These are phyloP conservation scores for Megacollybia platyphylla DNA, from an alignment of 1,284 basidiomycete genomes.

Conservation along the genomic window DNA sequence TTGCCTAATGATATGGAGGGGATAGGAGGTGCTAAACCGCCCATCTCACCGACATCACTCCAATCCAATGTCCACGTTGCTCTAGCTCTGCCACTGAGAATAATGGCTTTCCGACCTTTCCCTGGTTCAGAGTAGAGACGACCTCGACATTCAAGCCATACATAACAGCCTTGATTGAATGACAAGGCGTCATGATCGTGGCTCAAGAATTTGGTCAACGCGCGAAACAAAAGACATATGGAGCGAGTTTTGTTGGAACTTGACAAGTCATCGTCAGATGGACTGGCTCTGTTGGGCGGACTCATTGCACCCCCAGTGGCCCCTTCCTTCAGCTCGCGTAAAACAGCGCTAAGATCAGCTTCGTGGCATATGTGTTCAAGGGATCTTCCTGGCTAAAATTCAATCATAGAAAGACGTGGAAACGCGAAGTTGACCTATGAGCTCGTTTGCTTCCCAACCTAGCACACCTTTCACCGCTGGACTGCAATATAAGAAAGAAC, in stretches of 20 bases:
- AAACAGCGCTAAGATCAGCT: slow-evolving; percentile 81
- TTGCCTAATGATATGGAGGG: no score
- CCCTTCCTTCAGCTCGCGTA: slow-evolving; percentile 86
- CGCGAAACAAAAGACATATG: slow-evolving; percentile 55
- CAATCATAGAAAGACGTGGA: no score
- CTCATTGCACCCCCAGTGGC: slow-evolving; percentile 12
- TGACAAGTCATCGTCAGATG: neutral
- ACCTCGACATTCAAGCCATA: slow-evolving; percentile 84
- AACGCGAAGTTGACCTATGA: slow-evolving; percentile 32
- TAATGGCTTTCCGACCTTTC: slow-evolving; percentile 82
- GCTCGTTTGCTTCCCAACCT: slow-evolving; percentile 73
- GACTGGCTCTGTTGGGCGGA: neutral
- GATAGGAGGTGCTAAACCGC: slow-evolving; percentile 21
- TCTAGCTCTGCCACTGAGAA: slow-evolving; percentile 65
- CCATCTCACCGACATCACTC: slow-evolving; percentile 36
- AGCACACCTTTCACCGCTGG: slow-evolving; percentile 66
- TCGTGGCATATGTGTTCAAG: slow-evolving; percentile 78
- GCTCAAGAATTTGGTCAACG: slow-evolving; percentile 35
- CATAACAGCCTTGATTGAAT: slow-evolving; percentile 33
- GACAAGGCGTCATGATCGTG: no score
- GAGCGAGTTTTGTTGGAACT: slow-evolving; percentile 4
- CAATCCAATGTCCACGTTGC: slow-evolving; percentile 56
- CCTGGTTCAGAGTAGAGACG: slow-evolving; percentile 80
- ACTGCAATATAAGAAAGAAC: slow-evolving; percentile 86
- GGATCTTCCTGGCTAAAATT: slow-evolving; percentile 27